Base-by-base conservation (phyloP, 2,329 filamentous ascomycete species). In the Aschersonia sp. region DNA sequence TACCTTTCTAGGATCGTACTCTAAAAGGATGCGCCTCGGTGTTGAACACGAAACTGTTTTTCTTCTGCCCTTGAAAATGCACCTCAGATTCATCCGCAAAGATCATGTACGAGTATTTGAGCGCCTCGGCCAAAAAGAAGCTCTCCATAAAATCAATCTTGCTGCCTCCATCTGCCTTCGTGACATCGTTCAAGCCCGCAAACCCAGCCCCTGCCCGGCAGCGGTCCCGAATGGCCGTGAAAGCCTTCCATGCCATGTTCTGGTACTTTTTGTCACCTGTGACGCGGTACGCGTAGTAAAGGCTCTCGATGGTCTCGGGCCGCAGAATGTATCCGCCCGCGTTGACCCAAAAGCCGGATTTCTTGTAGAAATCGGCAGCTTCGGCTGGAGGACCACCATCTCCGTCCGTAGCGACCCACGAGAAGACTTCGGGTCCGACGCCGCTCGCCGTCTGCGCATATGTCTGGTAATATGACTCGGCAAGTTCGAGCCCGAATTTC, bases 241-340 rank as follows among this genome's bases (percentile, higher is more conserved):
- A 92, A 0, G 79, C 86, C 42, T 83, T 76, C 85, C 86, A 94
- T 3, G 83, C 83, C 82, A 85, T 88, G 50, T 90, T 82, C 60
- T 85, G 83, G 63, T 89, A 94, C 65, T 78, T 83, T 30, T 67
- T 53, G 50, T 90, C 75, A 2, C 83, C 81, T 0, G 87, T 94
- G 1, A 83, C 76, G 46, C 87, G 79, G 68, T 85, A 94, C 2
- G 87, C 85, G 62, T 94, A 92, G 71, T 94, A 94, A 63, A 82
- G 82, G 55, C 79, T 84, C 67, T 94, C 87, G 35, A 94, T 74
- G 4, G 89, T 85, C 64, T 94, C 87, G 1, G 87, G 83, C 0
- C 87, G 76, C 30, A 94, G 73, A 5, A 81, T 67, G 61, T 94
- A 94, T 4, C 62, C 57, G 0, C 35, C 41, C 30, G 31, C 40